Evolutionary conservation across 2,329 filamentous ascomycete species (phyloP).

Genomic region (Amylocarpus encephaloides): DNA sequence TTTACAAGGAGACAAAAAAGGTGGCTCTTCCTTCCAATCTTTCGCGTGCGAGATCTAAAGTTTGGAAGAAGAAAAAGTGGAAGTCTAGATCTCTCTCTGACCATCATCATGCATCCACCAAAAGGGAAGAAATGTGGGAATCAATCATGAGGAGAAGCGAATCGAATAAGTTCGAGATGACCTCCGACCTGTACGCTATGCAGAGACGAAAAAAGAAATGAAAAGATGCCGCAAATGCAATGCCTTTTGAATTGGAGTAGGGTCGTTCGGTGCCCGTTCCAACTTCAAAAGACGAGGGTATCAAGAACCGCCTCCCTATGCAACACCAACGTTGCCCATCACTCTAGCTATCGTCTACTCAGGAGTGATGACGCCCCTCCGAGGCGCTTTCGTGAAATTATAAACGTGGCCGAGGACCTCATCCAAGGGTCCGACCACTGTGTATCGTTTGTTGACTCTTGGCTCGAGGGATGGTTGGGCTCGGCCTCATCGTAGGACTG

Average conservation of each 20-base stretch:
- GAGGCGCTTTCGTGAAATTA: background rate
- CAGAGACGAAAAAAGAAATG: slow-evolving; percentile 14
- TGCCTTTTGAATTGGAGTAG: slow-evolving; percentile 15
- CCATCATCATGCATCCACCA: slow-evolving; percentile 7
- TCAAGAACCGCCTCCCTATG: slow-evolving; percentile 22
- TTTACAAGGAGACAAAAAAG: slow-evolving; percentile 9
- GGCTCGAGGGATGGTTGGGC: slow-evolving; percentile 26
- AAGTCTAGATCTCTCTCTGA: slow-evolving; percentile 4
- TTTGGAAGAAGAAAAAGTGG: slow-evolving; percentile 2
- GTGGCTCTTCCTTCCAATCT: background rate
- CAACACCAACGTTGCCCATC: slow-evolving; percentile 5
- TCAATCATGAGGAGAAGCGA: slow-evolving; percentile 4
- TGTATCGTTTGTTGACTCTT: slow-evolving; percentile 32
- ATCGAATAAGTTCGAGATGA: slow-evolving; percentile 7
- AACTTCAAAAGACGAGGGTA: slow-evolving; percentile 22
- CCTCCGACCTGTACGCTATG: slow-evolving; percentile 23
- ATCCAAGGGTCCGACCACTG: slow-evolving; percentile 31
- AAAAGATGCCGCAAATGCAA: slow-evolving; percentile 22
- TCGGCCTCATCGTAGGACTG: slow-evolving; percentile 27
- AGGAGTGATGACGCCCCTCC: background rate
- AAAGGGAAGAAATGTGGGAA: background rate
- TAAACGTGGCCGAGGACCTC: slow-evolving; percentile 8
- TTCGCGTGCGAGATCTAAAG: background rate
- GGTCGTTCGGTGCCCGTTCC: slow-evolving; percentile 8
- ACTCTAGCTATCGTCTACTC: background rate